Base-by-base conservation (phyloP, 768 basidiomycete species). In the Hericium rajendrae region DNA sequence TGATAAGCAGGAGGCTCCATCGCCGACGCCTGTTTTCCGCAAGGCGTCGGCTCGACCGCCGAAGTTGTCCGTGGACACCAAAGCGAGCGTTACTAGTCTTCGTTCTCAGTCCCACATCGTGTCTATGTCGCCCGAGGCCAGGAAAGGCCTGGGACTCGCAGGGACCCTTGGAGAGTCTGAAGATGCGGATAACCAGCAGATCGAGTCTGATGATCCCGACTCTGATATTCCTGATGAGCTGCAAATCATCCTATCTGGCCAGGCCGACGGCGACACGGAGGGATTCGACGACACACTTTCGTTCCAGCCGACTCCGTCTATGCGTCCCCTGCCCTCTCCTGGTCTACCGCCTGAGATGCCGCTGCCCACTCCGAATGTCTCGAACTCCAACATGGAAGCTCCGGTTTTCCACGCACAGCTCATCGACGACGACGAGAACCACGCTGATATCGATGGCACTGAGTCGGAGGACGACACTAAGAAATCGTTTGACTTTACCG, bases 171-270 rank as follows among this genome's bases (percentile, higher is more conserved):
- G 86, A 10, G 80, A 79, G 1, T 82, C 80, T 0, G 73, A 79
- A 51, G 74, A 73, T 3, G 77, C 77, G 22, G 52, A 69, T 68
- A 55, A 71, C 72, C 15, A 76, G 75, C 18, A 51, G 13, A 61
- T 78, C 8, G 78, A 85, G 39, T 74, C 71, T 2, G 79, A 79
- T 9, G 84, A 88, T 64, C 85, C 80, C 0, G 84, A 89, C 66
- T 86, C 84, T 2, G 88, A 92, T 63, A 86, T 91, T n/a, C 88
- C 90, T 1, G 80, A 86, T 43, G 90, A 91, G 68, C 67, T 91
- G 56, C 82, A 83, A 60, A 73, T 74, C 22, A 82, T 91, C 50
- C 68, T 91, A 24, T 74, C 74, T 0, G 63, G 75, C 54, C 60
- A 75, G 57, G 38, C 72, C 67, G 72, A 71, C 37, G 68, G 66